Percentiles rank a stretch among this genome's conserved stretches.
Evolutionary conservation across 2,329 filamentous ascomycete species (phyloP).

Genomic region (Geoglossum cookeanum): DNA sequence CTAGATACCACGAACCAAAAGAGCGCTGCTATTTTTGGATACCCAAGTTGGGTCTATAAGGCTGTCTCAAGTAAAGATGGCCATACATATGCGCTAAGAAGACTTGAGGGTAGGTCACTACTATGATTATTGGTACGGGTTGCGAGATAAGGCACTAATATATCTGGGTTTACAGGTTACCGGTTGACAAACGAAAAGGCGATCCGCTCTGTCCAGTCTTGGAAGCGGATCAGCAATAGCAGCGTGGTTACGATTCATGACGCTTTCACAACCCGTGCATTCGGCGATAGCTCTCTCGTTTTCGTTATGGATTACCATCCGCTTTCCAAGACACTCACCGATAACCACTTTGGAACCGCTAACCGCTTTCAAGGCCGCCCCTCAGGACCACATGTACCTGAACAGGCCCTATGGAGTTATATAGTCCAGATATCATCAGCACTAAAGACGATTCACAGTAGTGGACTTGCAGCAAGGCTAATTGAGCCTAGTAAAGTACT

Average conservation of each 20-base stretch:
- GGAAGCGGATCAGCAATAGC: slow-evolving; percentile 68
- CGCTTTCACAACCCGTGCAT: slow-evolving; percentile 81
- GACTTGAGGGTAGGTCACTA: slow-evolving; percentile 45
- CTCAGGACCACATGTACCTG: slow-evolving; percentile 36
- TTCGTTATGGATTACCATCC: slow-evolving; percentile 91
- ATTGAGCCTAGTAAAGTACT: slow-evolving; percentile 80
- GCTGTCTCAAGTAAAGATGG: slow-evolving; percentile 78
- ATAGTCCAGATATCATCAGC: slow-evolving; percentile 81
- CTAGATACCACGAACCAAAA: slow-evolving; percentile 68
- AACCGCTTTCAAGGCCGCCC: slow-evolving; percentile 23
- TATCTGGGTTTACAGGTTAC: slow-evolving; percentile 38
- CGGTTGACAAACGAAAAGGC: slow-evolving; percentile 76
- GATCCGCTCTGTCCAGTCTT: slow-evolving; percentile 68
- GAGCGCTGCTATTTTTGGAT: slow-evolving; percentile 63
- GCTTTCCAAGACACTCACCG: slow-evolving; percentile 70
- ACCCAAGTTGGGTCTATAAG: slow-evolving; percentile 89
- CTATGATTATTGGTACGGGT: no score
- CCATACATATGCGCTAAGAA: slow-evolving; percentile 66
- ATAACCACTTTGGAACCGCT: slow-evolving; percentile 46
- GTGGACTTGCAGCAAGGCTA: slow-evolving; percentile 65
- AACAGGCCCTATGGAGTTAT: slow-evolving; percentile 76
- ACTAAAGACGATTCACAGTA: slow-evolving; percentile 65
- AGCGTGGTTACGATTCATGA: slow-evolving; percentile 76
- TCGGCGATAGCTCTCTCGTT: slow-evolving; percentile 85
- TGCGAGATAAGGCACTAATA: neutral